phyloP scores from a whole-genome alignment of 306 rosid species.

The Citrullus colocynthis region DNA sequence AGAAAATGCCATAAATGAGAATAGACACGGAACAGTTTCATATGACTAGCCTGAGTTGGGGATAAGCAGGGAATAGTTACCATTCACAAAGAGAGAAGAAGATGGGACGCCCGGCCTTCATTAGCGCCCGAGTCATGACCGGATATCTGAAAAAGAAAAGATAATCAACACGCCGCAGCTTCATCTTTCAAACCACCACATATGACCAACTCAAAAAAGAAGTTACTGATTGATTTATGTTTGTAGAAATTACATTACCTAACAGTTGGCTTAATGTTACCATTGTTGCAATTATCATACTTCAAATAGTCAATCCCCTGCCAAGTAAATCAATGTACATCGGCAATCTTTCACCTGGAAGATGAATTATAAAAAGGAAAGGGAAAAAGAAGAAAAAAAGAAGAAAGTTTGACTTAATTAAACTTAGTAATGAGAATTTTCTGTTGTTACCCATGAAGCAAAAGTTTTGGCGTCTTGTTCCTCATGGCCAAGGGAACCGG shows the following conservation, averaged over 20 bases:
- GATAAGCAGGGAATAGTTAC: conserved; percentile 22
- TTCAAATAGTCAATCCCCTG: conserved; percentile 98
- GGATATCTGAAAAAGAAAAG: conserved; percentile 47
- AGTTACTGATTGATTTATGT: neutral
- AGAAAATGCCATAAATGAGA: neutral
- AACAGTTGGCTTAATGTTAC: conserved; percentile 51
- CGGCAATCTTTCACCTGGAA: neutral
- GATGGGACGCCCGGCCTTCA: conserved; percentile 76
- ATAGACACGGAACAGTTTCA: neutral
- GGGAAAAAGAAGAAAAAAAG: neutral
- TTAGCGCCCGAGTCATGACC: conserved; percentile 74
- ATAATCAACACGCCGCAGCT: neutral
- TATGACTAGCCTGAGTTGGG: neutral
- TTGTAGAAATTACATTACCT: conserved; percentile 30
- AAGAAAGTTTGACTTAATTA: neutral
- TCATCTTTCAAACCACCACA: neutral
- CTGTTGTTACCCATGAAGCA: conserved; percentile 65
- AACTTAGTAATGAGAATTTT: neutral
- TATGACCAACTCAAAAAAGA: neutral
- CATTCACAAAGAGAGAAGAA: conserved; percentile 93
- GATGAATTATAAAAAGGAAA: neutral
- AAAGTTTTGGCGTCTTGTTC: conserved; percentile 83
- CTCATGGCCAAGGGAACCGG: conserved; percentile 89
- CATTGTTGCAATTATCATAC: conserved; percentile 81
- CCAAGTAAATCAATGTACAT: conserved; percentile 2